Evolutionary conservation across 129 eudicot genomes (phyloP), one percentile per base, ranked within the genome.

Genomic region (Escallonia herrerae): DNA sequence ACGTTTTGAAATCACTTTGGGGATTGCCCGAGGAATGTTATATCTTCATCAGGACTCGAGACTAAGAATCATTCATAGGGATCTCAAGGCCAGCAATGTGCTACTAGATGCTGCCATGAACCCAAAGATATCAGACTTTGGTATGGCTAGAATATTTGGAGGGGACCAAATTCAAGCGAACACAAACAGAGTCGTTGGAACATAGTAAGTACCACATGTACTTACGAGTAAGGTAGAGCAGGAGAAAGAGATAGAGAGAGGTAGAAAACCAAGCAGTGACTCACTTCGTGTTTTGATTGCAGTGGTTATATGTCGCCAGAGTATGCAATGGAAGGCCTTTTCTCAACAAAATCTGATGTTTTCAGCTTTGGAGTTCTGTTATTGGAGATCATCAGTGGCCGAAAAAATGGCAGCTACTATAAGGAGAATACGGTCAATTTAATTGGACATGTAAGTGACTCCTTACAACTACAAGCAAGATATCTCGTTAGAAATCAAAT

Each of bases 271-370:
- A 22, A 22, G 33, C 33, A 22, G 1, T 5, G 3, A 7, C 54
- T 5, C 54, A 2, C 11, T 5, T 49, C 11, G 1, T 6, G 2
- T 49, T 11, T 49, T 7, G 2, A 49, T 7, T 49, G 54, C 54
- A 49, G 54, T 49, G 54, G 54, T 49, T 49, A 49, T 49, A 49
- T 49, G 54, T 6, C 54, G 54, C 54, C 54, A 49, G 54, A 49
- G 54, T 49, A 49, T n/a, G 54, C 54, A 49, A 49, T 49, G 54
- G 54, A 49, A 49, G 54, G 54, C 3, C 54, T 49, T 49, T 49
- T 49, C 54, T 49, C 54, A 49, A 49, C 12, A 49, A 49, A 49
- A 3, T 49, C 54, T 5, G 54, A 49, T 49, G 54, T 49, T 49
- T 49, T 49, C 12, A 49, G 54, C 54, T 49, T 49, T 7, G 54